phyloP scores from a whole-genome alignment of 768 basidiomycete genomes.

The Leccinum uliginosum region DNA sequence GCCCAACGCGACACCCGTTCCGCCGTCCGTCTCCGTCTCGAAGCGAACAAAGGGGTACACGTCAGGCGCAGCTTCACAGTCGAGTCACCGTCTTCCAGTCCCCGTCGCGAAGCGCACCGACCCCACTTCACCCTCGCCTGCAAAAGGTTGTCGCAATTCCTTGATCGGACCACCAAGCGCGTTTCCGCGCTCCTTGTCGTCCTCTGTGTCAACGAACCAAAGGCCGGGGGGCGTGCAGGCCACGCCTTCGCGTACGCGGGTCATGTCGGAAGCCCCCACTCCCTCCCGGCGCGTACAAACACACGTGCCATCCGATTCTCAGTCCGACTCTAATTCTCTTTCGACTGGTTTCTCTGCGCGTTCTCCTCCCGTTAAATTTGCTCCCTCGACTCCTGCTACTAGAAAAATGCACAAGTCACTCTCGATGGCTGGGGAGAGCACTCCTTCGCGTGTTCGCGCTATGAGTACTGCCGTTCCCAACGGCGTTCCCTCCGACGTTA shows the following conservation, averaged over 20 bases:
- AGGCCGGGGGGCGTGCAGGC: slow-evolving; percentile 24
- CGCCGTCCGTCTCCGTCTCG: slow-evolving; percentile 28
- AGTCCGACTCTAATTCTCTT: slow-evolving; percentile 23
- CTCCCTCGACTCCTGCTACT: slow-evolving; percentile 38
- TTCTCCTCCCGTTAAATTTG: slow-evolving; percentile 37
- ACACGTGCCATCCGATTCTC: slow-evolving; percentile 20
- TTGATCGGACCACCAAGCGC: slow-evolving; percentile 29
- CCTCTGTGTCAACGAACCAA: slow-evolving; percentile 17
- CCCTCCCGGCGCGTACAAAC: slow-evolving; percentile 22
- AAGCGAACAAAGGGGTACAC: slow-evolving; percentile 39
- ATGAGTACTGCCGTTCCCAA: slow-evolving; percentile 15
- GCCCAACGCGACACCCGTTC: slow-evolving; percentile 50
- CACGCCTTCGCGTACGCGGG: slow-evolving; percentile 38
- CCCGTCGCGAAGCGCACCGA: slow-evolving; percentile 29
- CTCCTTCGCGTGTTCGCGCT: slow-evolving; percentile 13
- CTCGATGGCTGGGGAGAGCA: slow-evolving; percentile 18
- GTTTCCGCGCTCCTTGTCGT: slow-evolving; percentile 17
- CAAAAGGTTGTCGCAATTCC: slow-evolving; percentile 24
- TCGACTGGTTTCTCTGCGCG: slow-evolving; percentile 18
- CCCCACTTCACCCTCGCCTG: slow-evolving; percentile 26
- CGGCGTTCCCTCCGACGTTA: slow-evolving; percentile 2
- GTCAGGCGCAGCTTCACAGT: slow-evolving; percentile 34
- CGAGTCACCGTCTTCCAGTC: slow-evolving; percentile 37
- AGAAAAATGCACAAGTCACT: slow-evolving; percentile 21
- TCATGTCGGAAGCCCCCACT: slow-evolving; percentile 40